Evolutionary conservation across 2,329 filamentous ascomycete species (phyloP).

Genomic region (Stachybotrys chartarum): DNA sequence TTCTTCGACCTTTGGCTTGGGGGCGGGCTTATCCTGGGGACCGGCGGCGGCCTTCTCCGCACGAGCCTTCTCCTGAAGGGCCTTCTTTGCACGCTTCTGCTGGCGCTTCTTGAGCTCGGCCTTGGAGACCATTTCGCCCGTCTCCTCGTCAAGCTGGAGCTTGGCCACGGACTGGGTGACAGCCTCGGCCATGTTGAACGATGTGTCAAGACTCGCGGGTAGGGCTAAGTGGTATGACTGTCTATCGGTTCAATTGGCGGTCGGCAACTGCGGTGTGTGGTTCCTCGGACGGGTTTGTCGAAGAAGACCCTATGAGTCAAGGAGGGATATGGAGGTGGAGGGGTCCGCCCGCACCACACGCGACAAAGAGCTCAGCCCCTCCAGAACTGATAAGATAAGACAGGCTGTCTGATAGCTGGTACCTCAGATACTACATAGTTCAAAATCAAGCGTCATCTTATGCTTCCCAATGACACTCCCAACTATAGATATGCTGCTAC

Average conservation of each 20-base stretch:
- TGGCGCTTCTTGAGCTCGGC: constrained; percentile 53
- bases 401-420: not conserved
- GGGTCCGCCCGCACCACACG: not conserved
- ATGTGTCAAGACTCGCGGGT: not conserved
- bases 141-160: constrained; percentile 54
- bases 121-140: constrained; percentile 59
- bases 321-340: constrained; percentile 5
- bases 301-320: not conserved
- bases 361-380: not conserved
- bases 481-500: no score
- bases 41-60: constrained; percentile 32
- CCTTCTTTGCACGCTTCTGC: constrained; percentile 51
- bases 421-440: not conserved
- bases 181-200: constrained; percentile 36
- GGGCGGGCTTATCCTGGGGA: constrained; percentile 8
- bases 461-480: no score
- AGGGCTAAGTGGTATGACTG: not conserved
- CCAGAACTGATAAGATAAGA: not conserved
- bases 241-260: not conserved
- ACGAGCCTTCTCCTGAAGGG: constrained; percentile 60
- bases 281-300: no score
- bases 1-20: constrained; percentile 41
- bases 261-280: no score
- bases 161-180: constrained; percentile 43
- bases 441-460: no score